phyloP scores from a whole-genome alignment of 345 rosid genomes.

The Conringia planisiliqua region DNA sequence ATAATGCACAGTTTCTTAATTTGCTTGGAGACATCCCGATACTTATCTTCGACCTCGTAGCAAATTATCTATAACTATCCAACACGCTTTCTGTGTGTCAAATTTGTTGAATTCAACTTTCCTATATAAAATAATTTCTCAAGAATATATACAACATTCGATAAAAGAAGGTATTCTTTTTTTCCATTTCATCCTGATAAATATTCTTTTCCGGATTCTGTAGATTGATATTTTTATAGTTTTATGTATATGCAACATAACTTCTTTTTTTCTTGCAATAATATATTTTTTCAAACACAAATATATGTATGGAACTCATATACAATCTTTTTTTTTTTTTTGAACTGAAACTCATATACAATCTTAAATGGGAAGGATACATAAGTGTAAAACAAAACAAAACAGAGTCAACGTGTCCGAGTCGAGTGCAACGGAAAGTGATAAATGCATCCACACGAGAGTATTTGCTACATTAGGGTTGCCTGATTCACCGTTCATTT shows the following conservation, averaged over 20 bases:
- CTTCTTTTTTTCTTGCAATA: neutral
- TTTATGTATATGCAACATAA: neutral
- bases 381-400: neutral
- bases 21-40: neutral
- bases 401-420: neutral
- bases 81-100: neutral
- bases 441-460: constrained; percentile 3
- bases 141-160: too few relatives aligned
- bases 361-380: neutral
- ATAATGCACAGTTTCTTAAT: neutral
- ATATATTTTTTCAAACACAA: neutral
- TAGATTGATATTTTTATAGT: neutral
- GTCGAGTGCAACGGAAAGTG: neutral
- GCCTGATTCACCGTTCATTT: neutral
- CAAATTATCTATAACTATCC: neutral
- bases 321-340: too few relatives aligned
- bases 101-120: neutral
- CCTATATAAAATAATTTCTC: too few relatives aligned
- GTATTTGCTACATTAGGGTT: neutral
- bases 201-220: neutral
- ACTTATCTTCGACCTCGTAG: neutral
- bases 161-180: too few relatives aligned
- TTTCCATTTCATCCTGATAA: neutral
- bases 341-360: too few relatives aligned
- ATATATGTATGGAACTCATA: neutral